phyloP scores from a whole-genome alignment of 768 basidiomycete genomes.

The Auricularia cornea region DNA sequence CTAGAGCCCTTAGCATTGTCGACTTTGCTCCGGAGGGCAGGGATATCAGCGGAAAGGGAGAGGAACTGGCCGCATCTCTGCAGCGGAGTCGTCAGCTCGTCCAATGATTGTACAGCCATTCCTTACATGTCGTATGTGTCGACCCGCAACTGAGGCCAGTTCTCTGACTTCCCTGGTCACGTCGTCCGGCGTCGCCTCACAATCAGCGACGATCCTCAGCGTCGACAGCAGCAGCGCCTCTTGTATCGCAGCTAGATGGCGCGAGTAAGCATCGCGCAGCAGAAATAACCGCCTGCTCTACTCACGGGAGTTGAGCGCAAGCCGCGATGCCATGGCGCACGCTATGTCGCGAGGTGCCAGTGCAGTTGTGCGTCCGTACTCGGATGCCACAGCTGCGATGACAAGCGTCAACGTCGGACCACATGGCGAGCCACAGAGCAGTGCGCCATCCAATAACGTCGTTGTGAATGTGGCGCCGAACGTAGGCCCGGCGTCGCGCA shows the following conservation, averaged over 20 bases:
- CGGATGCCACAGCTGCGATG: slow-evolving; percentile 57
- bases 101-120: neutral
- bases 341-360: slow-evolving; percentile 43
- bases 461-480: neutral
- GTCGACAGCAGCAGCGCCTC: slow-evolving; percentile 67
- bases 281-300: slow-evolving; percentile 7
- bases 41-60: slow-evolving; percentile 36
- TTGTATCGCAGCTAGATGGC: slow-evolving; percentile 57
- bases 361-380: slow-evolving; percentile 46
- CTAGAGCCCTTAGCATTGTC: slow-evolving; percentile 44
- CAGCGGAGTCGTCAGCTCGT: neutral
- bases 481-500: slow-evolving; percentile 26
- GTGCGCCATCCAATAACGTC: neutral
- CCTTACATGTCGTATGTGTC: slow-evolving; percentile 52
- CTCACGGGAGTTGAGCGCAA: slow-evolving; percentile 39
- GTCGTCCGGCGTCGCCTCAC: slow-evolving; percentile 43
- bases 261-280: slow-evolving; percentile 3
- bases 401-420: slow-evolving; percentile 60
- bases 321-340: slow-evolving; percentile 32
- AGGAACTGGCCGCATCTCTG: slow-evolving; percentile 71
- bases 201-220: slow-evolving; percentile 55
- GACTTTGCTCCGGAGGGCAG: slow-evolving; percentile 39
- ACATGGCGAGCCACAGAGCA: slow-evolving; percentile 10
- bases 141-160: slow-evolving; percentile 36
- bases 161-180: slow-evolving; percentile 35